phyloP scores from a whole-genome alignment of 2,329 filamentous ascomycete genomes.

The Zymoseptoria passerinii region DNA sequence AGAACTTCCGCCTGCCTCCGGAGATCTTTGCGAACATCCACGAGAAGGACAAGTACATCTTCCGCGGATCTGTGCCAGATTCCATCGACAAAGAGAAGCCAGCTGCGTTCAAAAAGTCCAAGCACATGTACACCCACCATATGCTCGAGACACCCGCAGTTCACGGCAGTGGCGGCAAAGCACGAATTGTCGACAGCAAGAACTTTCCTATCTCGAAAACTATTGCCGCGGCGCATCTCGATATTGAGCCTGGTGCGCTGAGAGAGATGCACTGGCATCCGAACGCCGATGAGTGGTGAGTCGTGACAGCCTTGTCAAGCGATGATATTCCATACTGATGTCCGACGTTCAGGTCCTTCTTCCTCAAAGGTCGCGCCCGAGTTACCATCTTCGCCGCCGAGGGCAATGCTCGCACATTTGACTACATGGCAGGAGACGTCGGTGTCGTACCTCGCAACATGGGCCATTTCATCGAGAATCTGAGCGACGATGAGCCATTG shows the following conservation, averaged over 20 bases:
- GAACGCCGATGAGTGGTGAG: constrained; percentile 68
- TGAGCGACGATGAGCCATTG: constrained; percentile 62
- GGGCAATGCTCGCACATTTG: constrained; percentile 62
- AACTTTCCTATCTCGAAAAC: constrained; percentile 69
- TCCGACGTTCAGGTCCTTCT: constrained; percentile 51
- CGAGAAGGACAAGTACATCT: constrained; percentile 64
- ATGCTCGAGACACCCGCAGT: constrained; percentile 63
- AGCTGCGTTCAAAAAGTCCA: constrained; percentile 56
- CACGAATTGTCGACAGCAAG: constrained; percentile 66
- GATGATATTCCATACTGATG: constrained; percentile 43
- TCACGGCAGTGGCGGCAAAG: constrained; percentile 58
- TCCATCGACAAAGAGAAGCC: constrained; percentile 59
- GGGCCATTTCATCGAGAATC: constrained; percentile 76
- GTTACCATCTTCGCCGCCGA: constrained; percentile 67
- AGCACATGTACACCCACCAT: constrained; percentile 60
- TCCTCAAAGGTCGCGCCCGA: constrained; percentile 62
- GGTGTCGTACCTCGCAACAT: constrained; percentile 69
- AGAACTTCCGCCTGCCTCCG: constrained; percentile 67
- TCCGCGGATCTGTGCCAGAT: constrained; percentile 56
- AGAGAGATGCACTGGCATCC: constrained; percentile 81
- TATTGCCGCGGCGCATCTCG: constrained; percentile 62
- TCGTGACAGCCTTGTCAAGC: constrained; percentile 37
- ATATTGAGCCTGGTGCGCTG: constrained; percentile 62
- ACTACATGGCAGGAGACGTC: constrained; percentile 67
- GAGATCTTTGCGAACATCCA: constrained; percentile 64